Percentiles rank a stretch among this genome's conserved stretches.
phyloP scores from a whole-genome alignment of 1,284 basidiomycete species.

The Marasmius fiardii region DNA sequence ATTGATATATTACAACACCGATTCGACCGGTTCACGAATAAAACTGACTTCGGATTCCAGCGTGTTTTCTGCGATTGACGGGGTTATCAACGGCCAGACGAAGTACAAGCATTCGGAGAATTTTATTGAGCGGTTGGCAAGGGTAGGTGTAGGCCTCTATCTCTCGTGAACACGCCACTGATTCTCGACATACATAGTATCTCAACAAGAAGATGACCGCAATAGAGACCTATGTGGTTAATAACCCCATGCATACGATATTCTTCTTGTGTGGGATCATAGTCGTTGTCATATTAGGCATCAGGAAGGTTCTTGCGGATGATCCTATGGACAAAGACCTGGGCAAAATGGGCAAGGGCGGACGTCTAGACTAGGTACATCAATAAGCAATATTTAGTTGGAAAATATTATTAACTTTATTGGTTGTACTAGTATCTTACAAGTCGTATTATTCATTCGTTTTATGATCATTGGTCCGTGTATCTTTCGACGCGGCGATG shows the following conservation, averaged over 20 bases:
- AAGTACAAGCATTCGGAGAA: slow-evolving; percentile 68
- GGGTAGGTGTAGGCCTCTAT: slow-evolving; percentile 41
- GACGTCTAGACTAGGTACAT: slow-evolving; percentile 2
- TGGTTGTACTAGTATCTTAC: neutral
- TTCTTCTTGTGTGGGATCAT: slow-evolving; percentile 23
- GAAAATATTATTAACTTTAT: neutral
- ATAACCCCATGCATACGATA: slow-evolving; percentile 33
- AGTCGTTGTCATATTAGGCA: slow-evolving; percentile 17
- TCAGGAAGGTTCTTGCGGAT: slow-evolving; percentile 10
- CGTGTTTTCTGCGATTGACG: slow-evolving; percentile 72
- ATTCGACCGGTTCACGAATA: slow-evolving; percentile 49
- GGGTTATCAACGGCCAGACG: slow-evolving; percentile 55
- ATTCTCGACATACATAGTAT: slow-evolving; percentile 33
- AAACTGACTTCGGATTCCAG: slow-evolving; percentile 47
- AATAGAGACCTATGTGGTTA: slow-evolving; percentile 41
- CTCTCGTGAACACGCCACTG: neutral
- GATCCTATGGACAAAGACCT: slow-evolving; percentile 9
- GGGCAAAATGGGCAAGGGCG: neutral
- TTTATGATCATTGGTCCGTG: no score
- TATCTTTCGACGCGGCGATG: no score
- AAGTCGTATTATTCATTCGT: no score
- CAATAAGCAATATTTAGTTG: neutral
- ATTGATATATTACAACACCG: slow-evolving; percentile 65
- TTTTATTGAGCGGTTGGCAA: slow-evolving; percentile 59
- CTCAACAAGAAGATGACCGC: slow-evolving; percentile 46